Conservation (phyloP, 1,284 basidiomycete species). For the Crucibulum parvulum region DNA sequence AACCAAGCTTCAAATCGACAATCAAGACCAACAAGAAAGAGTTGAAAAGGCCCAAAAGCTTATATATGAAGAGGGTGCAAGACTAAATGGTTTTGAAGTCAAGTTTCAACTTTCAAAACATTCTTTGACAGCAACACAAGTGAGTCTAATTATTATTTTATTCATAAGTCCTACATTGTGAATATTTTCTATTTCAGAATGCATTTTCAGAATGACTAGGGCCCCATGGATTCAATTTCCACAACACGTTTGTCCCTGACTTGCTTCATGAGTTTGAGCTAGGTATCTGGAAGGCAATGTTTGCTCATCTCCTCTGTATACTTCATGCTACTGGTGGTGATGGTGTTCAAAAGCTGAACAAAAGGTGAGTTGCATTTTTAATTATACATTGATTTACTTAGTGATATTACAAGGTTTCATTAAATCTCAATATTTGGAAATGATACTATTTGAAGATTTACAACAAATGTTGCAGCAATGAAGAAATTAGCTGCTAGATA, state of each 20-base stretch:
- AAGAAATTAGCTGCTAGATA: slow-evolving; percentile 33
- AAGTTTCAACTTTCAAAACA: slow-evolving; percentile 7
- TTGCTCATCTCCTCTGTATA: slow-evolving; percentile 26
- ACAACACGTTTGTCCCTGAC: slow-evolving; percentile 20
- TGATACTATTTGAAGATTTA: slow-evolving; percentile 13
- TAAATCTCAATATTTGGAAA: slow-evolving; percentile 24
- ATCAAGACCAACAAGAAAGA: background rate
- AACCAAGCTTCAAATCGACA: slow-evolving; percentile 6
- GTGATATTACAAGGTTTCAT: slow-evolving; percentile 17
- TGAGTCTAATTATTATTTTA: slow-evolving; percentile 1
- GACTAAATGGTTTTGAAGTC: slow-evolving; percentile 8
- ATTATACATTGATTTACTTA: background rate
- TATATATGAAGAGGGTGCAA: slow-evolving; percentile 16
- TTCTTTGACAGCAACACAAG: slow-evolving; percentile 15
- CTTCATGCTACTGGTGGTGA: slow-evolving; percentile 15
- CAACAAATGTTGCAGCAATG: slow-evolving; percentile 9
- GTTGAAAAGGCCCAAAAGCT: slow-evolving; percentile 12
- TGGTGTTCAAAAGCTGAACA: slow-evolving; percentile 16
- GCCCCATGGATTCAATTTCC: slow-evolving; percentile 20
- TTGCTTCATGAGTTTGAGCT: slow-evolving; percentile 30
- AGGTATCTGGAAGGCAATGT: slow-evolving; percentile 25
- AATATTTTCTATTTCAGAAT: slow-evolving; percentile 16
- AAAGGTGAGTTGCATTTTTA: slow-evolving; percentile 10
- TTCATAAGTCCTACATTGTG: background rate
- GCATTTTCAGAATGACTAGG: slow-evolving; percentile 19